Conservation (phyloP, 2,329 filamentous ascomycete species). For the Eurotiales sp. region DNA sequence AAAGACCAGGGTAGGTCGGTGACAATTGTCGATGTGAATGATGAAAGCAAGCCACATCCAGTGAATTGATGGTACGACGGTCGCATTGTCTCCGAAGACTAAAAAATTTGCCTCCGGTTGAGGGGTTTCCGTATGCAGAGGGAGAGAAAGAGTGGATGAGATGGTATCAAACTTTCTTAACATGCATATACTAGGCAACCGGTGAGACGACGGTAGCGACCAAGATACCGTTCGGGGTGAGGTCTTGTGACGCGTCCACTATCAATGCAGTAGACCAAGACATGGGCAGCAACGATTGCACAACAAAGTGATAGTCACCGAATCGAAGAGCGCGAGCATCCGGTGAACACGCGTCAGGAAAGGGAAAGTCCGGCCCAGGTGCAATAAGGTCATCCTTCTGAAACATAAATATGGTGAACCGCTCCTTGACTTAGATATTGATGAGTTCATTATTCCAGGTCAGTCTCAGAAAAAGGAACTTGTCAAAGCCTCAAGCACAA, state of each 20-base stretch:
- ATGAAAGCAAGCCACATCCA: neutral
- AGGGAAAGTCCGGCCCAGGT: neutral
- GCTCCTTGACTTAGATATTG: constrained; percentile 26
- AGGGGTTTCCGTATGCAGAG: constrained; percentile 35
- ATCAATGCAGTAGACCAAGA: constrained; percentile 31
- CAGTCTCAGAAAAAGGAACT: constrained; percentile 30
- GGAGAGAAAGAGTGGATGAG: constrained; percentile 30
- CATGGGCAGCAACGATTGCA: constrained; percentile 25
- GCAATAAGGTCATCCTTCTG: constrained; percentile 16
- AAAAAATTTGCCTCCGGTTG: constrained; percentile 22
- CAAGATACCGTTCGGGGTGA: constrained; percentile 24
- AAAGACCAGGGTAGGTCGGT: constrained; percentile 10
- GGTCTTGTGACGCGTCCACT: constrained; percentile 35
- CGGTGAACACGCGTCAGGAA: constrained; percentile 28
- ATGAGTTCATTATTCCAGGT: constrained; percentile 21
- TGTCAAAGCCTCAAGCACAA: constrained; percentile 21
- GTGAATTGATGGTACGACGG: constrained; percentile 9
- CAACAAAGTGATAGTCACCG: constrained; percentile 28
- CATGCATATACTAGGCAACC: constrained; percentile 37
- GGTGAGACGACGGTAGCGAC: constrained; percentile 31
- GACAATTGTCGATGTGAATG: constrained; percentile 4
- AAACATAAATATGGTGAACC: constrained; percentile 40
- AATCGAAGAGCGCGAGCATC: constrained; percentile 30
- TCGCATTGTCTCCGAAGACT: constrained; percentile 4
- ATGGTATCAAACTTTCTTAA: constrained; percentile 30